phyloP scores from a whole-genome alignment of 768 basidiomycete genomes.

The Hebeloma cylindrosporum region DNA sequence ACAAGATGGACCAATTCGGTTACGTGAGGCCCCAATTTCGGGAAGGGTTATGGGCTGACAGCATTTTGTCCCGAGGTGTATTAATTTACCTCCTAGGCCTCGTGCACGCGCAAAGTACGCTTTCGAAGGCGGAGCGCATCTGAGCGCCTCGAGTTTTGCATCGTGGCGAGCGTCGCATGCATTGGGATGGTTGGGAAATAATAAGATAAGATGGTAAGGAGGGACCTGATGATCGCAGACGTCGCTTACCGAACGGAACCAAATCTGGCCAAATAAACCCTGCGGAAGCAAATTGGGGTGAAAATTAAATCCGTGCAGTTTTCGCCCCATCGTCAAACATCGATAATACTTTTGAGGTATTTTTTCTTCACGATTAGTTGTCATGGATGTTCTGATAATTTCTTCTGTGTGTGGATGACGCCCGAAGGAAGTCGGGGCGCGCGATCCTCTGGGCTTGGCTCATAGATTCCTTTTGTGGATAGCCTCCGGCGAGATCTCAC shows the following conservation, averaged over 20 bases:
- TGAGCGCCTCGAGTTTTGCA: constrained; percentile 10
- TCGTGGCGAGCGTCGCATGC: constrained; percentile 9
- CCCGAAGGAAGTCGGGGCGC: background rate
- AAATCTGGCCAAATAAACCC: constrained; percentile 21
- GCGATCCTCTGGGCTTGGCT: constrained; percentile 6
- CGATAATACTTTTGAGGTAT: background rate
- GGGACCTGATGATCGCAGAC: constrained; percentile 6
- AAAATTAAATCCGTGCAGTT: background rate
- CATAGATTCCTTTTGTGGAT: constrained; percentile 17
- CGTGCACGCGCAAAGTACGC: constrained; percentile 5
- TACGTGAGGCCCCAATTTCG: constrained; percentile 17
- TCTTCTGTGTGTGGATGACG: background rate
- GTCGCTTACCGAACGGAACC: constrained; percentile 16
- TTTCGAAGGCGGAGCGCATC: constrained; percentile 6
- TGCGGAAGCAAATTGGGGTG: constrained; percentile 11
- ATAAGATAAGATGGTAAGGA: constrained; percentile 10
- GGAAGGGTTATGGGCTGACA: constrained; percentile 4
- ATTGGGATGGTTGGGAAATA: background rate
- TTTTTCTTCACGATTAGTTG: background rate
- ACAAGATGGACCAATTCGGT: constrained; percentile 7
- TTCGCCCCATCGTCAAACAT: background rate
- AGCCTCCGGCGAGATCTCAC: constrained; percentile 29
- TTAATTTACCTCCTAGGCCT: background rate
- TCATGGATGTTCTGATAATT: background rate
- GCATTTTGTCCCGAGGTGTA: background rate